Conservation (phyloP, 2,329 filamentous ascomycete species). For the Cercospora sp. region DNA sequence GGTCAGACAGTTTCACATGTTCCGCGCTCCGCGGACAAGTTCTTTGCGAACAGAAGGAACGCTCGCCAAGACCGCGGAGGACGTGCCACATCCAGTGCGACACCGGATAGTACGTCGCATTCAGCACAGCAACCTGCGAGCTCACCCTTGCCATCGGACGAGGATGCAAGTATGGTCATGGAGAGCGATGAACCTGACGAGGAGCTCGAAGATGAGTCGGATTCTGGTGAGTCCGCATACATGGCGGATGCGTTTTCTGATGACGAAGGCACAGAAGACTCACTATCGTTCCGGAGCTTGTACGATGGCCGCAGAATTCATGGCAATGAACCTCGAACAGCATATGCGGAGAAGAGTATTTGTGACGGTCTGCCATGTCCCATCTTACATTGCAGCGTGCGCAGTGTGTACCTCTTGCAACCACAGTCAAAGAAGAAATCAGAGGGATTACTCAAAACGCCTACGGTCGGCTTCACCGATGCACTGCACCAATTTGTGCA, state of each 20-base stretch:
- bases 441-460: constrained; percentile 26
- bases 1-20: constrained; percentile 30
- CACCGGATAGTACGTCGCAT: constrained; percentile 1
- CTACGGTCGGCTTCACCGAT: constrained; percentile 41
- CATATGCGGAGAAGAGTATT: constrained; percentile 28
- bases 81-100: constrained; percentile 7
- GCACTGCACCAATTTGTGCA: constrained; percentile 37
- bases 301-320: constrained; percentile 33
- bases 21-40: constrained; percentile 23
- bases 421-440: constrained; percentile 27
- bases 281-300: constrained; percentile 26
- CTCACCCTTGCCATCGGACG: constrained; percentile 4
- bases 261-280: constrained; percentile 33
- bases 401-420: constrained; percentile 48
- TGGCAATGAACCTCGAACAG: constrained; percentile 32
- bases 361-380: constrained; percentile 41
- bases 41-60: constrained; percentile 8
- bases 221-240: constrained; percentile 7
- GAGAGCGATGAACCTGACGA: not conserved
- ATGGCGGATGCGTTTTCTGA: constrained; percentile 17
- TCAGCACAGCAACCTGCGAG: constrained; percentile 3
- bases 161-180: constrained; percentile 1
- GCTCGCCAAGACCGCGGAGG: not conserved
- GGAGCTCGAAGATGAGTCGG: not conserved
- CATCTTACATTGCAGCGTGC: constrained; percentile 44